Evolutionary conservation across 1,139 yeast species (phyloP), one percentile per base, ranked within the genome.

Genomic region (Taphrina betulina): DNA sequence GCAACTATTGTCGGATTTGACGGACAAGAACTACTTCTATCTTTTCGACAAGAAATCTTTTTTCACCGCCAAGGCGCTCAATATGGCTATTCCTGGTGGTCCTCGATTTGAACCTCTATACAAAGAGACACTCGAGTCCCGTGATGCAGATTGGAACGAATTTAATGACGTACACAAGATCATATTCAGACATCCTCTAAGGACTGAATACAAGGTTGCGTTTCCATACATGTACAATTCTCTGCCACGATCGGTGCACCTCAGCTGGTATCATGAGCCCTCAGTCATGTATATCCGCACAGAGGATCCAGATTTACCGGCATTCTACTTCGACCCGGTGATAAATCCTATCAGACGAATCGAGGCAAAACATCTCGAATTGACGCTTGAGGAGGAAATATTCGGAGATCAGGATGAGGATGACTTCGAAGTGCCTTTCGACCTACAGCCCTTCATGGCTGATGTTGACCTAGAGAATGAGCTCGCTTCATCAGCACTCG

Each of bases 81-180:
- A 89, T 65, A 77, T 83, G 53, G 83, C 95, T 0, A 75, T 92
- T 37, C 96, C 96, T 0, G 96, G 96, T 2, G 99, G 98, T 0
- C 98, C 99, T 3, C 87, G 84, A 66, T 92, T 90, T 69, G 97
- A 90, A 69, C 96, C 96, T 0, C 70, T 90, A n/a, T 81, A 75
- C 69, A 82, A 82, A 59, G 85, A 83, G 57, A 73, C 75, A 31
- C 82, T 83, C 62, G 82, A 83, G 2, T 83, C 79, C 38, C 31
- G 46, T 10, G 73, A 73, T 51, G 95, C 85, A 61, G 96, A 89
- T 65, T 85, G 78, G 67, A 87, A 88, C 50, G 97, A 92, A 67
- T 90, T 92, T 70, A 89, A 90, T 66, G 79, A 95, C 8, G 77
- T 90, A 51, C 96, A 90, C 66, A 75, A 96, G 64, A 81, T 90